Conservation (phyloP, 2,329 filamentous ascomycete species). For the Mycosphaerella sp. region DNA sequence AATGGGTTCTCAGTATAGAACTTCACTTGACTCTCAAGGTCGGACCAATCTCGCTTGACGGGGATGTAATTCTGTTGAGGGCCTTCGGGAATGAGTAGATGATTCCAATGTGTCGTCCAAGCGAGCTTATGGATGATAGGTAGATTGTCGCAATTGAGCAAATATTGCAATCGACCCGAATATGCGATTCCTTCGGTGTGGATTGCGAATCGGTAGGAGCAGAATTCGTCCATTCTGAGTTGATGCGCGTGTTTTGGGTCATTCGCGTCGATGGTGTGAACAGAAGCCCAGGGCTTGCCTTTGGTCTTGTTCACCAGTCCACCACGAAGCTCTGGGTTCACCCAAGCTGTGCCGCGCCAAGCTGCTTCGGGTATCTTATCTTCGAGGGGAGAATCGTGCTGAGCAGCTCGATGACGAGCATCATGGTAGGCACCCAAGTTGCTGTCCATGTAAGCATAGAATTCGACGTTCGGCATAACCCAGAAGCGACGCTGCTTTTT, state of each 20-base stretch:
- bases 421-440: conserved; percentile 13
- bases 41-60: conserved; percentile 24
- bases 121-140: conserved; percentile 25
- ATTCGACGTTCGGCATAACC: conserved; percentile 49
- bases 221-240: conserved; percentile 23
- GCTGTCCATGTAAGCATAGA: conserved; percentile 37
- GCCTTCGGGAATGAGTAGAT: conserved; percentile 24
- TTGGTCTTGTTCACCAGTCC: conserved; percentile 26
- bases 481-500: conserved; percentile 36
- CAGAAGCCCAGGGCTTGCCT: conserved; percentile 34
- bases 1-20: conserved; percentile 22
- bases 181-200: conserved; percentile 30
- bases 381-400: conserved; percentile 15
- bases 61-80: conserved; percentile 28
- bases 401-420: conserved; percentile 20
- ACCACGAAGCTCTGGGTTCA: conserved; percentile 23
- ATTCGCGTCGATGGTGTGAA: conserved; percentile 24
- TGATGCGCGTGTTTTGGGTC: conserved; percentile 3
- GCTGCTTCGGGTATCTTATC: conserved; percentile 25
- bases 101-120: conserved; percentile 25
- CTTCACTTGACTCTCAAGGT: conserved; percentile 26
- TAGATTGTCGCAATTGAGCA: conserved; percentile 29
- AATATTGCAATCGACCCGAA: conserved; percentile 28
- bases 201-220: conserved; percentile 25
- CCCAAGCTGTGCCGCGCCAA: conserved; percentile 26